Percentiles rank a stretch among this genome's conserved stretches.
These are phyloP conservation scores for Globisporangium mamillatum DNA, from an alignment of 352 stramenopile species.

Conservation along the genomic window DNA sequence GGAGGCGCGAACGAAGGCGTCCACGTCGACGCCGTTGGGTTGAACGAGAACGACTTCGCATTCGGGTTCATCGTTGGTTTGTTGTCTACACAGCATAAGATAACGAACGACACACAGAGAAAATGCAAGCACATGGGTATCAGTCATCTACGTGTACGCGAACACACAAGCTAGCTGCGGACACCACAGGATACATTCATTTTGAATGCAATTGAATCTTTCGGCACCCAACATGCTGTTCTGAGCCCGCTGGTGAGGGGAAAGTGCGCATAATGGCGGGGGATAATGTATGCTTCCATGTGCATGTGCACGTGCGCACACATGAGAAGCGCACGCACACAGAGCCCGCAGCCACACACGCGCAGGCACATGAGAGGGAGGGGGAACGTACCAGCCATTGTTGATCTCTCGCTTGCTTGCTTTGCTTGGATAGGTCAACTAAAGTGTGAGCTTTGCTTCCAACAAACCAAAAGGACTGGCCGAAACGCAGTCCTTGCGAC, in stretches of 20 bases:
- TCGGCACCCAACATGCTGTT: neutral
- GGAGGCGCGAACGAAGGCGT: constrained; percentile 44
- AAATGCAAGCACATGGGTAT: no score
- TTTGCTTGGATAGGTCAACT: neutral
- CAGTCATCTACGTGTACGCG: no score
- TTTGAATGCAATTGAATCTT: neutral
- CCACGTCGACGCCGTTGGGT: constrained; percentile 61
- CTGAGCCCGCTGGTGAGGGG: no score
- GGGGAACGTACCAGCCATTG: constrained; percentile 8
- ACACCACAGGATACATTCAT: neutral
- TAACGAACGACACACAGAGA: no score
- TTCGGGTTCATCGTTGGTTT: constrained; percentile 52
- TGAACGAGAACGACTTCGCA: constrained; percentile 80
- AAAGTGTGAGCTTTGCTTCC: neutral
- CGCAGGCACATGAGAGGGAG: neutral
- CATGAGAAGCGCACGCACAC: no score
- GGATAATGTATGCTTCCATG: neutral
- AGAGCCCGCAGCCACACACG: neutral
- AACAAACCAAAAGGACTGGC: neutral
- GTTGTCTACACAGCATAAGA: constrained; percentile 37
- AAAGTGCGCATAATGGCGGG: neutral
- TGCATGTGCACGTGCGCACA: neutral
- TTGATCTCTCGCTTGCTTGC: constrained; percentile 1
- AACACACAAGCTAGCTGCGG: no score
- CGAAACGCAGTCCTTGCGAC: no score